Percentiles rank a stretch among this genome's conserved stretches.
These are phyloP conservation scores for Geotrichum siamense DNA, from an alignment of 1,139 yeast genomes.

Conservation along the genomic window DNA sequence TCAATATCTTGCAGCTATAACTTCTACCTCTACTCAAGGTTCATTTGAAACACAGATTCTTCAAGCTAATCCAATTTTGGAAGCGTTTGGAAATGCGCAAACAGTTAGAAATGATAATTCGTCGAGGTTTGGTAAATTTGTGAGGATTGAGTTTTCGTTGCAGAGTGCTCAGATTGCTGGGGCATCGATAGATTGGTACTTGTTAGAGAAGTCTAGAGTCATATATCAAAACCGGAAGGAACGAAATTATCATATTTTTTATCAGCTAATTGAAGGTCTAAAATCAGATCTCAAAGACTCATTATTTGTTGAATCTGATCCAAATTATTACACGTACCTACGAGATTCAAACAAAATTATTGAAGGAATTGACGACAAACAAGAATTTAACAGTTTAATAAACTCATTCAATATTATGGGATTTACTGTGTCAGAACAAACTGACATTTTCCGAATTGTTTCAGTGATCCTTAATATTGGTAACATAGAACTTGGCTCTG, in stretches of 20 bases:
- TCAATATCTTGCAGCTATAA: conserved; percentile 77
- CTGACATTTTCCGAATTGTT: conserved; percentile 55
- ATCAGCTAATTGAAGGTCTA: conserved; percentile 73
- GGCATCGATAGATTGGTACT: conserved; percentile 90
- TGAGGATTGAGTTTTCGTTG: conserved; percentile 66
- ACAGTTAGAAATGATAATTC: conserved; percentile 91
- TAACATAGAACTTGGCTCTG: conserved; percentile 65
- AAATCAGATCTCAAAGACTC: conserved; percentile 43
- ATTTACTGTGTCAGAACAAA: conserved; percentile 48
- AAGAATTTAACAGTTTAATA: conserved; percentile 54
- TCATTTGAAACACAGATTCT: conserved; percentile 75
- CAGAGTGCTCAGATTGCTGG: conserved; percentile 63
- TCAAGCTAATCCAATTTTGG: conserved; percentile 91
- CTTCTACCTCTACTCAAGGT: conserved; percentile 13
- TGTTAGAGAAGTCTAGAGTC: conserved; percentile 88
- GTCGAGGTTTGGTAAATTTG: conserved; percentile 93
- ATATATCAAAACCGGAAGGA: conserved; percentile 67
- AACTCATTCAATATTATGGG: conserved; percentile 73
- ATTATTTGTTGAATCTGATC: conserved; percentile 43
- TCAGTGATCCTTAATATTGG: conserved; percentile 83
- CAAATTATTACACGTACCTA: conserved; percentile 51
- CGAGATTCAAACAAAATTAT: conserved; percentile 49
- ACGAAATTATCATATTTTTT: conserved; percentile 88
- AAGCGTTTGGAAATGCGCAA: conserved; percentile 95
- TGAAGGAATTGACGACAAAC: conserved; percentile 66